A percentile compares a stretch with the other conserved stretches of the same genome.
Evolutionary conservation across 768 basidiomycete genomes (phyloP).

Genomic region (Suillus occidentalis): DNA sequence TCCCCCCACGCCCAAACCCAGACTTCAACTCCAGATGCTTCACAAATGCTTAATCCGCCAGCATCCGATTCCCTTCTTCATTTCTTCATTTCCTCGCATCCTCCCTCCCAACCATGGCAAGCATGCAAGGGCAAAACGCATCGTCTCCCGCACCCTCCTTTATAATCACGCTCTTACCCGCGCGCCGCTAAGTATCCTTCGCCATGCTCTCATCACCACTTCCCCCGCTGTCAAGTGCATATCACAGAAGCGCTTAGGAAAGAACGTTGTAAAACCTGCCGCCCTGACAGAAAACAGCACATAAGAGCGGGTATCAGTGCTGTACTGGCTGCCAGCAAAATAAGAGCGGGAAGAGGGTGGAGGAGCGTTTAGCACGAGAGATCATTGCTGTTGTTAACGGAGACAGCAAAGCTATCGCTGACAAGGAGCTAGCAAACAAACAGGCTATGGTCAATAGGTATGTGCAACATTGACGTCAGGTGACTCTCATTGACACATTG

Average conservation of each 20-base stretch:
- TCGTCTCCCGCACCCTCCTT: slow-evolving; percentile 61
- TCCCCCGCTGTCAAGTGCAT: slow-evolving; percentile 70
- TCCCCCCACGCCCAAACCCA: not conserved
- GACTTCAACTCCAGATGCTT: not conserved
- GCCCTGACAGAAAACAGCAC: slow-evolving; percentile 81
- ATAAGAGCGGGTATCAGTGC: slow-evolving; percentile 67
- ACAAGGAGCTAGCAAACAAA: slow-evolving; percentile 63
- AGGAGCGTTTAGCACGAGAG: slow-evolving; percentile 78
- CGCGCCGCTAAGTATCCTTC: slow-evolving; percentile 74
- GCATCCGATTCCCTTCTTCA: slow-evolving; percentile 71
- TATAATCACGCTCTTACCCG: slow-evolving; percentile 74
- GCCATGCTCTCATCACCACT: slow-evolving; percentile 64
- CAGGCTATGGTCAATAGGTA: slow-evolving; percentile 79
- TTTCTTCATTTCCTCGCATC: slow-evolving; percentile 68
- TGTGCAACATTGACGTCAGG: slow-evolving; percentile 23
- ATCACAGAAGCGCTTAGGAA: slow-evolving; percentile 61
- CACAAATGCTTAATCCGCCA: slow-evolving; percentile 62
- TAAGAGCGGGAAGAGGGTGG: slow-evolving; percentile 54
- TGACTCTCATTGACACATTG: slow-evolving; percentile 11
- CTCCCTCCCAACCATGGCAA: slow-evolving; percentile 64
- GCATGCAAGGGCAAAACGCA: slow-evolving; percentile 56
- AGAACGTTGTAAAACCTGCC: slow-evolving; percentile 61
- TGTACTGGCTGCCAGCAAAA: slow-evolving; percentile 66
- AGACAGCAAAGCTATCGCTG: slow-evolving; percentile 55
- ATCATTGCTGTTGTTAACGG: slow-evolving; percentile 68